Conservation (phyloP, 805 yeast genomes). For the Cyberlindnera galapagoensis region DNA sequence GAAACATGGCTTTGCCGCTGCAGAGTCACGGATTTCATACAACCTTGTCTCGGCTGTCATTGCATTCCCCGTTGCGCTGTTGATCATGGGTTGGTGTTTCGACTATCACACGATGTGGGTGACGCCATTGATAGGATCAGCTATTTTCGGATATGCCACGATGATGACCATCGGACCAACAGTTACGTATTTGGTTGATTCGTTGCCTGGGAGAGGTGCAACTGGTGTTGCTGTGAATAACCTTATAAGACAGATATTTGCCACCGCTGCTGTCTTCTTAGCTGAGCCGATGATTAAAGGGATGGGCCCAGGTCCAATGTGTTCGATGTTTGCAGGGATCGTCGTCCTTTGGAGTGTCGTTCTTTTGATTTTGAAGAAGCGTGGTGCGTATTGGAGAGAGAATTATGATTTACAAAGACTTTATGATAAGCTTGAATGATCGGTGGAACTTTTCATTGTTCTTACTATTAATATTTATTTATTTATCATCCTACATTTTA, state of each 20-base stretch:
- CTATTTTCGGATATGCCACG: conserved; percentile 73
- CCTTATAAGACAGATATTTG: conserved; percentile 62
- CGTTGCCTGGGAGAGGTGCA: conserved; percentile 83
- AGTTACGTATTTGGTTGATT: conserved; percentile 74
- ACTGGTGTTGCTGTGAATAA: conserved; percentile 84
- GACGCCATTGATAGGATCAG: conserved; percentile 74
- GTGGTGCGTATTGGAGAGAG: conserved; percentile 60
- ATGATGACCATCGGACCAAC: conserved; percentile 82
- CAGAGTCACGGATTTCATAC: conserved; percentile 75
- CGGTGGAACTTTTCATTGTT: not conserved
- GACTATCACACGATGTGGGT: conserved; percentile 66
- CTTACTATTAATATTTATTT: not conserved
- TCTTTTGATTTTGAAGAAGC: conserved; percentile 41
- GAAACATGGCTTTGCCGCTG: conserved; percentile 60
- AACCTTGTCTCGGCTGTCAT: conserved; percentile 63
- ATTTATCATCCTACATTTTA: too few species aligned
- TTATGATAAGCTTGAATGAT: conserved; percentile 38
- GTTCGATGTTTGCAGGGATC: conserved; percentile 58
- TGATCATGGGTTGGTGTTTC: conserved; percentile 81
- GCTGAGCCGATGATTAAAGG: conserved; percentile 65
- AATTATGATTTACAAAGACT: conserved; percentile 50
- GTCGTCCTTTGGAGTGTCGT: conserved; percentile 37
- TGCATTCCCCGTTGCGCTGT: conserved; percentile 54
- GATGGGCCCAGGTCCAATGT: conserved; percentile 66
- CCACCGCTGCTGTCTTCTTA: conserved; percentile 70